phyloP scores from a whole-genome alignment of 352 stramenopile genomes.

The Achlya hypogyna region DNA sequence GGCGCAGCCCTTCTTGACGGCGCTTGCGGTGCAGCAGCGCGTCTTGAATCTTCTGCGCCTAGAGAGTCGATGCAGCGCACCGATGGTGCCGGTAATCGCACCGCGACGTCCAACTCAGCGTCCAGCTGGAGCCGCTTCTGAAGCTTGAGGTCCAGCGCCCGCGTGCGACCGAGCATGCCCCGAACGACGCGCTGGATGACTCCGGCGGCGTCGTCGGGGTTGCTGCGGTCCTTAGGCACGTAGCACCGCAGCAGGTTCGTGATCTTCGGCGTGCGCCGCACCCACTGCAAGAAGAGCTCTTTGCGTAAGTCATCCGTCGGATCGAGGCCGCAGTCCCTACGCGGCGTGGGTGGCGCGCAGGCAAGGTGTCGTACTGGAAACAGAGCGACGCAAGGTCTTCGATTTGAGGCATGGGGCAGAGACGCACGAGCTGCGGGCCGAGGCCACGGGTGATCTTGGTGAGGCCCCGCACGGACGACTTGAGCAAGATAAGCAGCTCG shows the following conservation, averaged over 20 bases:
- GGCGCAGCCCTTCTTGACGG: constrained; percentile 45
- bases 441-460: constrained; percentile 58
- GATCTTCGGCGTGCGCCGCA: constrained; percentile 62
- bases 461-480: constrained; percentile 51
- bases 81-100: neutral
- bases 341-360: no score
- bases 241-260: constrained; percentile 63
- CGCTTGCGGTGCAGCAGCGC: constrained; percentile 54
- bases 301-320: constrained; percentile 52
- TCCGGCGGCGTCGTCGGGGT: constrained; percentile 39
- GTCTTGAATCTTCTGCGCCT: constrained; percentile 53
- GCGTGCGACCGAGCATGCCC: constrained; percentile 40
- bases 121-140: constrained; percentile 47
- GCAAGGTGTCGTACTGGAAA: constrained; percentile 27
- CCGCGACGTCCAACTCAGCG: constrained; percentile 32
- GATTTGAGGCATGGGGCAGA: constrained; percentile 57
- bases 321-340: constrained; percentile 45
- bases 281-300: constrained; percentile 44
- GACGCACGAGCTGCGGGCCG: constrained; percentile 36
- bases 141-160: constrained; percentile 40
- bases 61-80: neutral
- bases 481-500: constrained; percentile 64
- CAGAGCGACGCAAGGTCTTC: constrained; percentile 47
- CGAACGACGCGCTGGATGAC: constrained; percentile 44
- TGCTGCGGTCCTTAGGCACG: constrained; percentile 52